These are phyloP conservation scores for Mortierella claussenii DNA, from an alignment of 192 early-diverging fungal genomes.

Conservation along the genomic window DNA sequence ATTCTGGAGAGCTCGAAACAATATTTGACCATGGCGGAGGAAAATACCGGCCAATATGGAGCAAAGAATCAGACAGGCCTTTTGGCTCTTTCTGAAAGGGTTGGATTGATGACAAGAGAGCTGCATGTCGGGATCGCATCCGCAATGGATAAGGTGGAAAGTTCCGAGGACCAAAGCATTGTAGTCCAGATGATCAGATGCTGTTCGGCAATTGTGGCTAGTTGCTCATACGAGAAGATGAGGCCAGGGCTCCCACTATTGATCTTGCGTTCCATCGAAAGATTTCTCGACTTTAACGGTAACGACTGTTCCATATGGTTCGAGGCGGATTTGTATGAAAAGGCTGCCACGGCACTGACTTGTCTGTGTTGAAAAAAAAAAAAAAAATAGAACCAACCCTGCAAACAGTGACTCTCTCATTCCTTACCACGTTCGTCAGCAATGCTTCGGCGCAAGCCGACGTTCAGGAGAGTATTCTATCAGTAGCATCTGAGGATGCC, in stretches of 20 bases:
- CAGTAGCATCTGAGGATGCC: not conserved
- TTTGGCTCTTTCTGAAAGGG: conserved; percentile 38
- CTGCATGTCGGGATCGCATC: conserved; percentile 24
- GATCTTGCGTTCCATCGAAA: conserved; percentile 18
- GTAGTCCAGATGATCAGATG: conserved; percentile 38
- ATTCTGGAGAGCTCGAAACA: conserved; percentile 64
- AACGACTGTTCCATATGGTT: not conserved
- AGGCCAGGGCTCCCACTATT: conserved; percentile 7
- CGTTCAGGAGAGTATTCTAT: conserved; percentile 13
- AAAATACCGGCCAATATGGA: conserved; percentile 39
- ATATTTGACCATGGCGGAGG: conserved; percentile 63
- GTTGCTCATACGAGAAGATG: conserved; percentile 43
- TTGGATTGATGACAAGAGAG: conserved; percentile 31
- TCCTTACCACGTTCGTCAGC: conserved; percentile 19
- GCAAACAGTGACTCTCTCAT: conserved; percentile 18
- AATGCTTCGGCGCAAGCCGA: conserved; percentile 32
- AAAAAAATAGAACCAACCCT: conserved; percentile 17
- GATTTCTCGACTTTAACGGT: conserved; percentile 21
- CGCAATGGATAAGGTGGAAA: conserved; percentile 19
- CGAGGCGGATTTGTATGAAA: not conserved
- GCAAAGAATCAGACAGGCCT: conserved; percentile 28
- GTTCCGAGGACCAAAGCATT: conserved; percentile 5
- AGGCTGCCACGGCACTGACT: not conserved
- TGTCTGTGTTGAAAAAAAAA: not conserved
- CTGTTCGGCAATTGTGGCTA: conserved; percentile 19